Conservation (phyloP, 805 yeast genomes). For the Jamesozyma piceae region DNA sequence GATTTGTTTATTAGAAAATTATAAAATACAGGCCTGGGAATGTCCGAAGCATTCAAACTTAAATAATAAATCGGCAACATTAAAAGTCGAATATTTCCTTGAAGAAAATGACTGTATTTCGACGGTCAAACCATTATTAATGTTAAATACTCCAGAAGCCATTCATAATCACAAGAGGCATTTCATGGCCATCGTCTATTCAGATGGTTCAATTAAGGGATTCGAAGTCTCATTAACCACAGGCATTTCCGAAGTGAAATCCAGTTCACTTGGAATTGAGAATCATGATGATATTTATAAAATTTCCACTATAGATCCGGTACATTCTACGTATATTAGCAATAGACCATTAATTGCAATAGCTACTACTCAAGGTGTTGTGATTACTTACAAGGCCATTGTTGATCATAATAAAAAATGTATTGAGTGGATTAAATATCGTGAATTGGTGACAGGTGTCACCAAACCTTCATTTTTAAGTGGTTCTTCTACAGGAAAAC, state of each 20-base stretch:
- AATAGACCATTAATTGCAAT: conserved; percentile 43
- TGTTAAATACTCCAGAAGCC: conserved; percentile 32
- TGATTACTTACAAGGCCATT: conserved; percentile 40
- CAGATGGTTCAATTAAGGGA: conserved; percentile 22
- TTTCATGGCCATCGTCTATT: conserved; percentile 44
- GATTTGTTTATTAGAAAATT: conserved; percentile 36
- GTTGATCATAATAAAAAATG: conserved; percentile 16
- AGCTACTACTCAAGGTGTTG: conserved; percentile 43
- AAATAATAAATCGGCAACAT: conserved; percentile 15
- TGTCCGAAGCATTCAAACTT: conserved; percentile 30
- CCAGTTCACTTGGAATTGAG: conserved; percentile 13
- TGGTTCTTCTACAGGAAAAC: conserved; percentile 67
- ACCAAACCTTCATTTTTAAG: conserved; percentile 43
- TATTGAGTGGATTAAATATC: conserved; percentile 46
- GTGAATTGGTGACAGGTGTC: conserved; percentile 48
- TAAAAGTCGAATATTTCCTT: conserved; percentile 12
- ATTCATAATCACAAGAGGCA: conserved; percentile 30
- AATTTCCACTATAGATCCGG: conserved; percentile 62
- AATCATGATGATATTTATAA: conserved; percentile 32
- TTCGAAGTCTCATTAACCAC: conserved; percentile 25
- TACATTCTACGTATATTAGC: conserved; percentile 32
- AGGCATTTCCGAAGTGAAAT: conserved; percentile 31
- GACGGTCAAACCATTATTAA: conserved; percentile 18
- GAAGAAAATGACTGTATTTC: conserved; percentile 1
- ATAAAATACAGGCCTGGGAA: conserved; percentile 50